Conservation (phyloP, 495 filamentous ascomycete genomes). For the Astrocystis sublimbata region DNA sequence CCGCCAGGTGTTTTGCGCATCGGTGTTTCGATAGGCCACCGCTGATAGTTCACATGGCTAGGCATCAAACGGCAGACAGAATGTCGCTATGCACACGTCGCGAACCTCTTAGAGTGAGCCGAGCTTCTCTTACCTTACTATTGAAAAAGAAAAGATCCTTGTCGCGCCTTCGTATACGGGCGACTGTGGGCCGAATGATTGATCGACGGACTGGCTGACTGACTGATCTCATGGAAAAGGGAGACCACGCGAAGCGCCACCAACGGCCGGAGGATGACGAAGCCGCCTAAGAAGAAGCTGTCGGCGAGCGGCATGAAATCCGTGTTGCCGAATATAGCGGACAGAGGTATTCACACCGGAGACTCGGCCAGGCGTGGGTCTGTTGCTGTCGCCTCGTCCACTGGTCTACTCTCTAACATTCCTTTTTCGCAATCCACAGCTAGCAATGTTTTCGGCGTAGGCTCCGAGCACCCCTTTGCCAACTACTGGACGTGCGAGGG, state of each 20-base stretch:
- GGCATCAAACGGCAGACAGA: constrained; percentile 66
- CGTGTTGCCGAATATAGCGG: constrained; percentile 49
- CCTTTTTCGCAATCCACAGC: constrained; percentile 62
- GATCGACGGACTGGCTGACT: no score
- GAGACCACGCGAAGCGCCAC: constrained; percentile 50
- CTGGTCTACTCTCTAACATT: constrained; percentile 65
- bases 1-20: not conserved
- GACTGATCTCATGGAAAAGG: constrained; percentile 30
- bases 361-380: constrained; percentile 41
- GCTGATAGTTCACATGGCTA: constrained; percentile 25
- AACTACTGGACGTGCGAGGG: constrained; percentile 79
- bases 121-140: not conserved
- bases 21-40: not conserved
- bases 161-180: constrained; percentile 2
- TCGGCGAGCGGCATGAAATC: constrained; percentile 32
- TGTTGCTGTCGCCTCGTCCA: constrained; percentile 50
- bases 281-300: constrained; percentile 52
- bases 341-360: constrained; percentile 42
- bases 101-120: constrained; percentile 67
- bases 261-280: constrained; percentile 59
- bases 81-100: constrained; percentile 67
- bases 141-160: no score
- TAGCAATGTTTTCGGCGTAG: constrained; percentile 69
- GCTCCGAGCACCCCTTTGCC: constrained; percentile 65
- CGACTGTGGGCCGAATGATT: no score